Conservation (phyloP, 1,139 yeast genomes). For the Arxiozyma heterogenica region DNA sequence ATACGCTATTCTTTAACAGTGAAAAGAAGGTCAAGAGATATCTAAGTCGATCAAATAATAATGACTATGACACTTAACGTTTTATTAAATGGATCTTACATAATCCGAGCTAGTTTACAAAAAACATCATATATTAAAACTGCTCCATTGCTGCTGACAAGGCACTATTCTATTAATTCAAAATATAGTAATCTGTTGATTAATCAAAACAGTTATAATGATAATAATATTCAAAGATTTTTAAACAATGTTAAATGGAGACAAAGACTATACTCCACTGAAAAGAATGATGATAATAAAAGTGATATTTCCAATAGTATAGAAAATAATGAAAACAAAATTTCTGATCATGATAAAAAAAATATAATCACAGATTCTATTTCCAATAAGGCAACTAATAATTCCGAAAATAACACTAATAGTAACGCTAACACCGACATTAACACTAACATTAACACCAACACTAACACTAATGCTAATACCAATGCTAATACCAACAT, state of each 20-base stretch:
- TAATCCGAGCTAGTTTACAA: not conserved
- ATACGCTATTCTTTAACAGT: too few relatives aligned
- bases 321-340: not conserved
- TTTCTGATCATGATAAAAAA: not conserved
- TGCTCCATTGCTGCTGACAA: constrained; percentile 1
- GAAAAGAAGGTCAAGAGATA: not conserved
- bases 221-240: constrained; percentile 1
- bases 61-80: not conserved
- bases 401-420: not conserved
- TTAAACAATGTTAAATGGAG: constrained; percentile 3
- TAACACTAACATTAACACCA: not conserved
- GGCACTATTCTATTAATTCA: not conserved
- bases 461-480: not conserved
- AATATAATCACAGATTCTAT: not conserved
- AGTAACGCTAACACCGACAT: not conserved
- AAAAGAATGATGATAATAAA: not conserved
- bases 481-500: not conserved
- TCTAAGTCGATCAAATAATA: too few relatives aligned
- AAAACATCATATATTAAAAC: not conserved
- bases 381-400: not conserved
- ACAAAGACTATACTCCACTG: not conserved
- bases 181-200: not conserved
- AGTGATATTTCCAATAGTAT: not conserved
- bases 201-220: not conserved
- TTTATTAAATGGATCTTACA: not conserved